Evolutionary conservation across 2,329 filamentous ascomycete genomes (phyloP), one percentile per base, ranked within the genome.

Genomic region (Blumeriella jaapii): DNA sequence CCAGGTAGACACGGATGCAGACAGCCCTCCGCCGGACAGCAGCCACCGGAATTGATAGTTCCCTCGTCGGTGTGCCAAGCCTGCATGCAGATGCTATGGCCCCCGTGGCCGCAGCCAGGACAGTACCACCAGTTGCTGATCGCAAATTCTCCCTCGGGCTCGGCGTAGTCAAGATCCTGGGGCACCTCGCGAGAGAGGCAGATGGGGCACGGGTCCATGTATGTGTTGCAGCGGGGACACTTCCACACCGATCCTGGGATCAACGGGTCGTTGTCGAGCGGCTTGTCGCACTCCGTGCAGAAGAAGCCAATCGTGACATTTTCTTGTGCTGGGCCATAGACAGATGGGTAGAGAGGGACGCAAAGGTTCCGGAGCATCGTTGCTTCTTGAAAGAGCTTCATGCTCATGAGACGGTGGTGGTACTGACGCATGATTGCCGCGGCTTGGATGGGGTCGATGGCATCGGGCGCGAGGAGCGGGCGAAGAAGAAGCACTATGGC

Each of bases 1-100:
- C 71, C 70, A 0, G 72, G 71, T 0, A 78, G 61, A 41, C 74
- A 79, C 17, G 70, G 69, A 47, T 79, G 74, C 3, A 73, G 68
- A 49, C 74, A 79, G 0, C 74, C 74, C 42, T 78, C 72, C n/a
- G 75, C 56, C 2, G 74, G 74, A 44, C 74, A 79, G 53, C 67
- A 75, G 0, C 74, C 74, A 30, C 67, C 70, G 19, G 44, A 62
- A 6, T 59, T 56, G 12, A 60, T 59, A 1, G 53, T 52, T 1
- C 51, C 57, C 29, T 49, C 41, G 8, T 42, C 46, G 0, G 61
- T 61, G 52, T 78, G 74, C 74, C 74, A 79, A 2, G 61, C 61
- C 35, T 68, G 63, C 1, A 79, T 60, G 39, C 74, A 79, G 0
- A 65, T 65, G 0, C 68, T 63, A 52, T 79, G 74, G 0, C 74